Conservation (phyloP, 2,329 filamentous ascomycete genomes). For the Didymella arachidicola region DNA sequence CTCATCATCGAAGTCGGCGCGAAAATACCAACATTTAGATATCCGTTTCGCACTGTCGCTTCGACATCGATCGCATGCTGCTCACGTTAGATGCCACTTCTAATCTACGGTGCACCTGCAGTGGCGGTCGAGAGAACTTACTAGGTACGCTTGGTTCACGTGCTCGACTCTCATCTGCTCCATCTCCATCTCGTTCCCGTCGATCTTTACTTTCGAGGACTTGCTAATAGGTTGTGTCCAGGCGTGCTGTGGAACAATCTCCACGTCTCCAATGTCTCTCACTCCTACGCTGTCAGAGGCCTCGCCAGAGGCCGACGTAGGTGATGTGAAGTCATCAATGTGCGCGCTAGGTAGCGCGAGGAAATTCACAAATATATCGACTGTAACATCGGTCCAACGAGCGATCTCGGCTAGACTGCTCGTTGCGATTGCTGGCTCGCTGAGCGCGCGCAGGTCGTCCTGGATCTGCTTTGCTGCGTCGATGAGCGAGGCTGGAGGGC, state of each 20-base stretch:
- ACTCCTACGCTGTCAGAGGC: conserved; percentile 13
- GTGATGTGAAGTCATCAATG: background rate
- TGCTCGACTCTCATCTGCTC: conserved; percentile 33
- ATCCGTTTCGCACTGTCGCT: conserved; percentile 58
- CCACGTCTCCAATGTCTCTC: conserved; percentile 20
- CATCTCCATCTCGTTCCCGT: conserved; percentile 19
- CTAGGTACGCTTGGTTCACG: conserved; percentile 48
- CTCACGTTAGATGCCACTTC: conserved; percentile 20
- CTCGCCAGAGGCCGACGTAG: too few relatives aligned
- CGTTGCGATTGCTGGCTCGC: conserved; percentile 61
- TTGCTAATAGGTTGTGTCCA: conserved; percentile 34
- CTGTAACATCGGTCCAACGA: conserved; percentile 74
- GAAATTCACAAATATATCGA: conserved; percentile 85
- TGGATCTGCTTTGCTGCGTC: conserved; percentile 70
- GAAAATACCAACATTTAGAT: conserved; percentile 63
- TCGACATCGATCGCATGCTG: conserved; percentile 65
- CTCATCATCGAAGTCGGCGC: conserved; percentile 55
- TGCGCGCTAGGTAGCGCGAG: conserved; percentile 62
- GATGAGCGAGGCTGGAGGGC: conserved; percentile 47
- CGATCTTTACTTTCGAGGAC: conserved; percentile 19
- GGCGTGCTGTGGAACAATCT: conserved; percentile 26
- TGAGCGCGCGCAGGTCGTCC: conserved; percentile 70
- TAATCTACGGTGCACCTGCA: too few relatives aligned
- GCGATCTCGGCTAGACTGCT: conserved; percentile 75
- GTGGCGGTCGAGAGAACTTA: conserved; percentile 33